Evolutionary conservation across 176 grass and related monocot genomes (phyloP).

Genomic region (Eleusine coracana): DNA sequence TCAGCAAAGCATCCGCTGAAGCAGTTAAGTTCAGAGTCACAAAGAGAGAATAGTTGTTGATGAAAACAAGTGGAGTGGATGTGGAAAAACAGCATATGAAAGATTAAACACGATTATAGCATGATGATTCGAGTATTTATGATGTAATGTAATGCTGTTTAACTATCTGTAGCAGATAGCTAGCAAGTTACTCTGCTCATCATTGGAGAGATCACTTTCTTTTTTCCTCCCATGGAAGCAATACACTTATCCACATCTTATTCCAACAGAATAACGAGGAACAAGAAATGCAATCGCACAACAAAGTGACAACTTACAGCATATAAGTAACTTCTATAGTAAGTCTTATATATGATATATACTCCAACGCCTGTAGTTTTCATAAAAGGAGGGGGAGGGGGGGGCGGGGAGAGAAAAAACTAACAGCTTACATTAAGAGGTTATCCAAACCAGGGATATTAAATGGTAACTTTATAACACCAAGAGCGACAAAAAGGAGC

Average conservation of each 20-base stretch:
- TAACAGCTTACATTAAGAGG: conserved; percentile 61
- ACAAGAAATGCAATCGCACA: not conserved
- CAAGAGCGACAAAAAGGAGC: conserved; percentile 63
- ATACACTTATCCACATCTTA: conserved; percentile 3
- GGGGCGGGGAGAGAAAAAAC: not conserved
- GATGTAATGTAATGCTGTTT: not conserved
- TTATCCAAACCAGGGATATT: conserved; percentile 73
- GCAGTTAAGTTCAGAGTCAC: not conserved
- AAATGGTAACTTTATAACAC: conserved; percentile 78
- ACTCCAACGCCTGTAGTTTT: conserved; percentile 3
- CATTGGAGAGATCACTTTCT: conserved; percentile 10
- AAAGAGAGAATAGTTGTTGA: not conserved
- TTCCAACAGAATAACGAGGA: not conserved
- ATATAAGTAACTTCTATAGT: conserved; percentile 9
- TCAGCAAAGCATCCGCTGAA: not conserved
- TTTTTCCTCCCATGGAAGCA: conserved; percentile 4
- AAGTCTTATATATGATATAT: conserved; percentile 30
- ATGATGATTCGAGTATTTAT: not conserved
- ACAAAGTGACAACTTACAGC: conserved; percentile 19
- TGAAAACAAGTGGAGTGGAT: not conserved
- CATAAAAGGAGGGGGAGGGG: not conserved
- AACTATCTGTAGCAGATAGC: not conserved
- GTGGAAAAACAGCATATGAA: not conserved
- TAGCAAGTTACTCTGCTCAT: conserved; percentile 1
- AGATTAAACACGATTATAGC: not conserved